phyloP scores from a whole-genome alignment of 2,329 filamentous ascomycete genomes.

The Ophiognomonia clavigignenti-juglandacearum region DNA sequence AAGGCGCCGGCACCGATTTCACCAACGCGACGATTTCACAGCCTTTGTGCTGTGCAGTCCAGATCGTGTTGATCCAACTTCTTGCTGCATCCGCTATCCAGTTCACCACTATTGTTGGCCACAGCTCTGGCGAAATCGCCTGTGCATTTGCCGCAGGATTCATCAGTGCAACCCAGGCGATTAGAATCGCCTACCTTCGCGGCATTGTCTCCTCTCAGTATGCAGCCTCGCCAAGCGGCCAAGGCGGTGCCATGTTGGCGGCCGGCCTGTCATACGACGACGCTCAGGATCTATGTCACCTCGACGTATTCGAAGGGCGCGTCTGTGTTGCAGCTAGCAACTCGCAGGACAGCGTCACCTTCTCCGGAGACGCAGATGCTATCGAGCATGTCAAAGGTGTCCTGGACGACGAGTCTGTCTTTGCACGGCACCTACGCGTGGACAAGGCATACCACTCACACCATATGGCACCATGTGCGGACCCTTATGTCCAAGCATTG shows the following conservation, averaged over 20 bases:
- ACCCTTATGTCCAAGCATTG: constrained; percentile 17
- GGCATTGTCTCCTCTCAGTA: constrained; percentile 29
- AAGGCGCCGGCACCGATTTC: no score
- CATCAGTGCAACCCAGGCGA: no score
- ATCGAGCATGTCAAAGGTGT: constrained; percentile 11
- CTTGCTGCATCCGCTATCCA: no score
- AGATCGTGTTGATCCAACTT: no score
- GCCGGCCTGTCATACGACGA: constrained; percentile 34
- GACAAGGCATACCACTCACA: constrained; percentile 25
- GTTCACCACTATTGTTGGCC: no score
- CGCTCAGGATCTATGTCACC: constrained; percentile 21
- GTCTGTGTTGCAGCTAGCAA: constrained; percentile 29
- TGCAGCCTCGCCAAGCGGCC: constrained; percentile 12
- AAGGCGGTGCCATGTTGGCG: constrained; percentile 42
- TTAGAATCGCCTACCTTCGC: constrained; percentile 43
- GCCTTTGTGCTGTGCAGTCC: no score
- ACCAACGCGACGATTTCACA: no score
- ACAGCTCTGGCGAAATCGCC: no score
- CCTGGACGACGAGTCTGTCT: constrained; percentile 15
- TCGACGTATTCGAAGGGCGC: constrained; percentile 20
- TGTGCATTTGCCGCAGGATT: no score
- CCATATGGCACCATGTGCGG: constrained; percentile 22
- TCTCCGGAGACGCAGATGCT: constrained; percentile 26
- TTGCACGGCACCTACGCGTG: constrained; percentile 19
- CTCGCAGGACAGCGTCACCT: constrained; percentile 30